phyloP scores from a whole-genome alignment of 352 stramenopile species.

The Globisporangium okanoganense region DNA sequence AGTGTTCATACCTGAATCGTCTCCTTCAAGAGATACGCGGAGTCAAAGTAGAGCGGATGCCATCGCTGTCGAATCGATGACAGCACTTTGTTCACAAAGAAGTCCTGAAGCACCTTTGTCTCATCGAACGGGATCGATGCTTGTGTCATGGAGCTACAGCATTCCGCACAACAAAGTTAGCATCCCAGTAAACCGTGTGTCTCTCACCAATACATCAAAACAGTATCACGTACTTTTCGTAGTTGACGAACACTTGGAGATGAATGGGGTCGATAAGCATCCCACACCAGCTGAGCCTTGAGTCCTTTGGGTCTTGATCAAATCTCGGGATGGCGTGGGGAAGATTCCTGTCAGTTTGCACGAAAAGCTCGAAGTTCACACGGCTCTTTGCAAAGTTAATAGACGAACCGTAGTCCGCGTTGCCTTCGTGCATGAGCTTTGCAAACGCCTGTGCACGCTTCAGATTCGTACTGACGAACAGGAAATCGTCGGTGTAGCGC shows the following conservation, averaged over 20 bases:
- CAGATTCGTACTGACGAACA: slow-evolving; percentile 58
- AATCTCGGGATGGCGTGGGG: slow-evolving; percentile 18
- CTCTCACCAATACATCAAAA: neutral
- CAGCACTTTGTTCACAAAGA: slow-evolving; percentile 67
- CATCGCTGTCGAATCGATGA: slow-evolving; percentile 62
- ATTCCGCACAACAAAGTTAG: slow-evolving; percentile 7
- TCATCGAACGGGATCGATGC: slow-evolving; percentile 59
- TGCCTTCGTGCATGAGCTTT: slow-evolving; percentile 56
- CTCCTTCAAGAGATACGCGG: slow-evolving; percentile 26
- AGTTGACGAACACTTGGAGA: slow-evolving; percentile 73
- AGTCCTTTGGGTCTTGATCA: slow-evolving; percentile 7
- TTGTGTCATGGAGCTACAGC: slow-evolving; percentile 23
- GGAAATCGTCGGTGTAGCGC: slow-evolving; percentile 78
- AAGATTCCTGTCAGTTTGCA: neutral
- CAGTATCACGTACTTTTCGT: slow-evolving; percentile 52
- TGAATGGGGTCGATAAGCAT: slow-evolving; percentile 50
- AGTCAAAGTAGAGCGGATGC: slow-evolving; percentile 66
- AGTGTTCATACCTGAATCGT: slow-evolving; percentile 33
- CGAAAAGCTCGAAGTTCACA: slow-evolving; percentile 47
- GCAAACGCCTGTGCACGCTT: slow-evolving; percentile 45
- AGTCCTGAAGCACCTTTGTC: slow-evolving; percentile 35
- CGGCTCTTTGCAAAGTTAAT: slow-evolving; percentile 56
- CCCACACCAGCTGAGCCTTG: slow-evolving; percentile 58
- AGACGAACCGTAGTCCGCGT: slow-evolving; percentile 34
- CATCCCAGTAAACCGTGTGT: slow-evolving; percentile 12